Evolutionary conservation across 1,284 basidiomycete species (phyloP).

Genomic region (Papiliotrema fonsecae): DNA sequence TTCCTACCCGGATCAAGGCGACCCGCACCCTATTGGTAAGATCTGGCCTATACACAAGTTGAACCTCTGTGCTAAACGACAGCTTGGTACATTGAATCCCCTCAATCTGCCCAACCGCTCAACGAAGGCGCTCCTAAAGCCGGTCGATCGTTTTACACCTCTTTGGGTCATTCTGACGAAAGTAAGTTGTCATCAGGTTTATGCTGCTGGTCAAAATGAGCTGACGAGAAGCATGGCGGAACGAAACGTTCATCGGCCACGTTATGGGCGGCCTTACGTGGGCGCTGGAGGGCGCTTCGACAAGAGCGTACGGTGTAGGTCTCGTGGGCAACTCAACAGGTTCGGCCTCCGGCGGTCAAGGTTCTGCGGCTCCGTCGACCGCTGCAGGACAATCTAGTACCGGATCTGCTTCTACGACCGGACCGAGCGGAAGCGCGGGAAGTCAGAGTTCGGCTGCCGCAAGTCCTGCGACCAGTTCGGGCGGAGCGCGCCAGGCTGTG

Average conservation of each 20-base stretch:
- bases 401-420: not conserved
- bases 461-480: not conserved
- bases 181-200: no score
- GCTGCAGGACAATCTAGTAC: not conserved
- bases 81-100: constrained; percentile 75
- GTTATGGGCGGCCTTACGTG: constrained; percentile 68
- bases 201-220: no score
- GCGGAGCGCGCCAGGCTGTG: not conserved
- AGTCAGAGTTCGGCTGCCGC: not conserved
- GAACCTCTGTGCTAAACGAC: not conserved
- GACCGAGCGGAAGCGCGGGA: not conserved
- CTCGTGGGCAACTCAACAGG: constrained; percentile 34
- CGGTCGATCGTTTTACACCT: constrained; percentile 77
- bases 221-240: constrained; percentile 47
- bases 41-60: constrained; percentile 8
- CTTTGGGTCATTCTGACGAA: constrained; percentile 66
- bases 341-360: not conserved
- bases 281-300: constrained; percentile 56
- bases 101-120: constrained; percentile 54
- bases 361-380: not conserved
- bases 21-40: constrained; percentile 25
- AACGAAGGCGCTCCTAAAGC: constrained; percentile 46
- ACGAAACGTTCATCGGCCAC: constrained; percentile 63
- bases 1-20: constrained; percentile 31
- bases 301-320: constrained; percentile 38